phyloP scores from a whole-genome alignment of 352 stramenopile species.

The Globisporangium carolinianum region DNA sequence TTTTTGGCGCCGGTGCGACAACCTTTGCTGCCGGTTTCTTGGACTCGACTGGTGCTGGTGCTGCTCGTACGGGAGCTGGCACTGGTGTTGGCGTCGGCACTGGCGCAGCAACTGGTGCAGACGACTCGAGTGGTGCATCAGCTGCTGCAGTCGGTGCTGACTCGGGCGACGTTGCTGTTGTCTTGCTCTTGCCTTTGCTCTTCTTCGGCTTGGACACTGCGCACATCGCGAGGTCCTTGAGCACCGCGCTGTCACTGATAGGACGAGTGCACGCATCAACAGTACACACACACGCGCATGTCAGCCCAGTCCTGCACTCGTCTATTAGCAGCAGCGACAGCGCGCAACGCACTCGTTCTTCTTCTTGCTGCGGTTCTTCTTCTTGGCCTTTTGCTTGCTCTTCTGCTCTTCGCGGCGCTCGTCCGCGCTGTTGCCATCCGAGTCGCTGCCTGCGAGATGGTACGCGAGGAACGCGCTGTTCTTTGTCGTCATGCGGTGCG shows the following conservation, averaged over 20 bases:
- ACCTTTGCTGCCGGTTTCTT: slow-evolving; percentile 2
- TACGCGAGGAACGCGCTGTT: slow-evolving; percentile 70
- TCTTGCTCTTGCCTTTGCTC: slow-evolving; percentile 30
- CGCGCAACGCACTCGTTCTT: slow-evolving; percentile 40
- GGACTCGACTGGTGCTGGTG: slow-evolving; percentile 3
- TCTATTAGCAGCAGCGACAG: not conserved
- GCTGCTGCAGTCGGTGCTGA: slow-evolving; percentile 3
- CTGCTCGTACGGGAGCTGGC: slow-evolving; percentile 3
- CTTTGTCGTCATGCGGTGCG: slow-evolving; percentile 24
- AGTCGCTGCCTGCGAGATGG: slow-evolving; percentile 32
- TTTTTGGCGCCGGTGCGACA: not conserved
- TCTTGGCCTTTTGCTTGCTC: slow-evolving; percentile 61
- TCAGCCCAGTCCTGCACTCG: not conserved
- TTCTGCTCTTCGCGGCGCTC: slow-evolving; percentile 47
- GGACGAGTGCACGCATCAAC: not conserved
- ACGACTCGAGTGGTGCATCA: not conserved
- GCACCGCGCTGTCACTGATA: slow-evolving; percentile 42
- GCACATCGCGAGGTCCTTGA: slow-evolving; percentile 74
- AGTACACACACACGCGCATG: not conserved
- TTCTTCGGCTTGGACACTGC: slow-evolving; percentile 58
- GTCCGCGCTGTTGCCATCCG: slow-evolving; percentile 47
- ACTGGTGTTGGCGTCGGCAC: slow-evolving; percentile 4
- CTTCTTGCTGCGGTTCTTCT: slow-evolving; percentile 73
- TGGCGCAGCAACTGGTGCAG: slow-evolving; percentile 14
- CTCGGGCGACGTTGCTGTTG: slow-evolving; percentile 2